Evolutionary conservation across 1,139 yeast species (phyloP).

Genomic region (Taiozyma onychis): DNA sequence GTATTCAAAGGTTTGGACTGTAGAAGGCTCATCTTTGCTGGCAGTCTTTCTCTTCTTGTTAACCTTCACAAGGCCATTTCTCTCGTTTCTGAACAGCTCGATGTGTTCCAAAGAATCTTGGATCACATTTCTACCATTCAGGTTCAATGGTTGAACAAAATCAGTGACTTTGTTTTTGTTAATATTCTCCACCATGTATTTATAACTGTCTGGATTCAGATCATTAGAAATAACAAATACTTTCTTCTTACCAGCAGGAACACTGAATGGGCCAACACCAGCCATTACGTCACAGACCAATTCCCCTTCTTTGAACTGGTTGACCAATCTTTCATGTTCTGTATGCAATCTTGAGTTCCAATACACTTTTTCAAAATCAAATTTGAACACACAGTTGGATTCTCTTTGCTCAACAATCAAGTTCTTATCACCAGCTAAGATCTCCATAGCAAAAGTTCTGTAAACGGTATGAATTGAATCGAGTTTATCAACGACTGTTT

Average conservation of each 20-base stretch:
- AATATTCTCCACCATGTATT: conserved; percentile 63
- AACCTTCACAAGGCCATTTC: conserved; percentile 25
- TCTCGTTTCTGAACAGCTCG: conserved; percentile 18
- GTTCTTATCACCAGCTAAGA: conserved; percentile 72
- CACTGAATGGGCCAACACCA: conserved; percentile 97
- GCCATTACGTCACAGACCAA: conserved; percentile 95
- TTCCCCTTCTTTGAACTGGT: conserved; percentile 52
- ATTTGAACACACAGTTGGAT: conserved; percentile 77
- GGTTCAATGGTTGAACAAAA: conserved; percentile 59
- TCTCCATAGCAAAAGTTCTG: conserved; percentile 90
- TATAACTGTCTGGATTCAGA: conserved; percentile 80
- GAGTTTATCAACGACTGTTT: conserved; percentile 91
- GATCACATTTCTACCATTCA: conserved; percentile 84
- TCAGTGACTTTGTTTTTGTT: conserved; percentile 52
- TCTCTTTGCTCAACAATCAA: conserved; percentile 84
- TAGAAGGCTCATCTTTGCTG: conserved; percentile 25
- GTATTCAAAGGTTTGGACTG: conserved; percentile 25
- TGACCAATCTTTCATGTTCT: conserved; percentile 81
- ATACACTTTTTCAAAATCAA: conserved; percentile 90
- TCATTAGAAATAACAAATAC: conserved; percentile 88
- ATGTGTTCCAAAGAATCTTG: conserved; percentile 50
- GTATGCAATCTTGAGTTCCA: conserved; percentile 96
- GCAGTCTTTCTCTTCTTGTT: conserved; percentile 25
- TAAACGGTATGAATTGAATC: conserved; percentile 83
- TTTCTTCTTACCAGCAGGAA: conserved; percentile 87